Base-by-base conservation (phyloP, 495 filamentous ascomycete genomes). In the Sabuloglossum arenarium region DNA sequence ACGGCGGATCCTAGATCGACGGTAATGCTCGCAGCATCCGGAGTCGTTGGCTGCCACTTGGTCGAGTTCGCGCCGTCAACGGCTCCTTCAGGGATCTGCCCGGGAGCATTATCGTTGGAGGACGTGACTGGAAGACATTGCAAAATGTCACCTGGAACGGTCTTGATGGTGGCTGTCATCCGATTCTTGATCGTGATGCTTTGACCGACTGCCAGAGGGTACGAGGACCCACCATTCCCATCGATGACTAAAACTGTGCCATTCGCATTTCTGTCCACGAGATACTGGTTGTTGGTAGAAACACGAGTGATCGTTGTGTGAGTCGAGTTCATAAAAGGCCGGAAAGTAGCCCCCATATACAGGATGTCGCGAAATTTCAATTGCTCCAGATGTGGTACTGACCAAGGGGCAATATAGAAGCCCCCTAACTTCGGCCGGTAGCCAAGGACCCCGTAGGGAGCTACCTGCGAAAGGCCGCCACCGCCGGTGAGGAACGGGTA, bases 21-120 rank as follows among this genome's bases (percentile, higher is more conserved):
- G 10, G 72, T 63, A 9, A 86, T 59, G 0, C 72, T 71, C 1
- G 75, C 56, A 0, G 73, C 73, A 0, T 62, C 62, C 16, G 77
- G 71, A 4, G 67, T 64, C 0, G 67, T 63, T 0, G 85, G 83
- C 61, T 86, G 83, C 85, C 85, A 89, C 53, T 76, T 75, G 0
- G 85, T 89, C 28, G 76, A 75, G 0, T 76, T 71, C 0, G 80
- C 78, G 49, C 85, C 85, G 60, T 89, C 85, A 27, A 84, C 76
- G 0, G 79, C 81, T 0, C 76, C 72, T 31, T 83, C 69, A 0
- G 85, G 84, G 70, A 86, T 84, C 65, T 89, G 85, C 25, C 85
- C 85, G 0, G 78, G 71, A 27, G 73, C 67, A 64, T 76, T 82
- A 0, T 60, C 60, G 50, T 73, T 61, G 0, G 62, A 55, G 0